phyloP scores from a whole-genome alignment of 1,139 yeast genomes.

The Saccharomyces hybrid region DNA sequence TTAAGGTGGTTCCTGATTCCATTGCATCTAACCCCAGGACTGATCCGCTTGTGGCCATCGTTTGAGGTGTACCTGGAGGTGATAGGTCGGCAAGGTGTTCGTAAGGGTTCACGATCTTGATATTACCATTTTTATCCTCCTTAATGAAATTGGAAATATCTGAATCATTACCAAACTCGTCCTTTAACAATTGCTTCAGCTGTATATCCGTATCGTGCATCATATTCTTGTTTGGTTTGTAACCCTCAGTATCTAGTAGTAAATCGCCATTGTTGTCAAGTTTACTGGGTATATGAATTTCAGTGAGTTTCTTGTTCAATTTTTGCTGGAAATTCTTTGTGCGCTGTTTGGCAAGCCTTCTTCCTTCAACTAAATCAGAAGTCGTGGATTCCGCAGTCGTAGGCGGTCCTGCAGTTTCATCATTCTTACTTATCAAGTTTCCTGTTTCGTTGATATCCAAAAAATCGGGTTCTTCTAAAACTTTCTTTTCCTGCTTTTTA shows the following conservation, averaged over 20 bases:
- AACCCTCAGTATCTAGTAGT: conserved; percentile 91
- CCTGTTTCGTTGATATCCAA: conserved; percentile 34
- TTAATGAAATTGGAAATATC: conserved; percentile 45
- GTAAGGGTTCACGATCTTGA: conserved; percentile 48
- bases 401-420: not conserved
- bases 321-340: conserved; percentile 36
- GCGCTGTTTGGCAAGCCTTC: conserved; percentile 12
- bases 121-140: conserved; percentile 66
- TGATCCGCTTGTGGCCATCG: conserved; percentile 22
- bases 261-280: conserved; percentile 87
- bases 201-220: conserved; percentile 62
- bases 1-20: not conserved
- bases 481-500: conserved; percentile 2
- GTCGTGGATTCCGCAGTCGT: not conserved
- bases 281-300: conserved; percentile 78
- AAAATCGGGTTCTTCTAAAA: conserved; percentile 50
- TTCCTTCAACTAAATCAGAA: not conserved
- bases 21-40: conserved; percentile 1
- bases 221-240: conserved; percentile 77
- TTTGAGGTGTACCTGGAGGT: conserved; percentile 17
- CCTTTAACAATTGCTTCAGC: conserved; percentile 62
- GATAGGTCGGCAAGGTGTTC: conserved; percentile 25
- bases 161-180: conserved; percentile 53
- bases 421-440: not conserved
- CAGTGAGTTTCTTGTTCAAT: conserved; percentile 57